phyloP scores from a whole-genome alignment of 2,329 filamentous ascomycete species.

The Ceratocystis huliohia region DNA sequence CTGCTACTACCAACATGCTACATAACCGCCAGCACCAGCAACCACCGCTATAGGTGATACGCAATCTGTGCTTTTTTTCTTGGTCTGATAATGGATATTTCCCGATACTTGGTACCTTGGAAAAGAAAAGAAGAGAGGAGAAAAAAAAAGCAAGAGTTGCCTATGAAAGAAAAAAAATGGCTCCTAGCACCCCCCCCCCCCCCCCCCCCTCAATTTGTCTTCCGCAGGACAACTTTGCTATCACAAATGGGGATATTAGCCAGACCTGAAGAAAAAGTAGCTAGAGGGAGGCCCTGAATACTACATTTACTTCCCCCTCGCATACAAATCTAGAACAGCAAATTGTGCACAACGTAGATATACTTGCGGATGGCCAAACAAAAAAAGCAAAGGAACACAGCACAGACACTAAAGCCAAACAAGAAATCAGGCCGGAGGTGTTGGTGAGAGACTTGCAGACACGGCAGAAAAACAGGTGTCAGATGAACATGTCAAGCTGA shows the following conservation, averaged over 20 bases:
- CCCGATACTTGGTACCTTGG: background rate
- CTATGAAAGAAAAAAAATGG: background rate
- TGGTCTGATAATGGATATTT: background rate
- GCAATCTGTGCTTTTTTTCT: background rate
- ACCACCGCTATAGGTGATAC: background rate
- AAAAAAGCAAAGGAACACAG: background rate
- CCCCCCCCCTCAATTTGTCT: background rate
- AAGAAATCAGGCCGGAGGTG: background rate
- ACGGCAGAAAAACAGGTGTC: background rate
- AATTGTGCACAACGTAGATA: too few relatives aligned
- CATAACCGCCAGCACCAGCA: background rate
- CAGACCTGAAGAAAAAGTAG: too few relatives aligned
- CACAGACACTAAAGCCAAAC: background rate
- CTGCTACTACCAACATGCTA: constrained; percentile 5
- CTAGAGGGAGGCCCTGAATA: background rate
- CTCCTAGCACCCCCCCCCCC: background rate
- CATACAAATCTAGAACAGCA: background rate
- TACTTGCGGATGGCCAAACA: background rate
- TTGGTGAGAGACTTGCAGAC: too few relatives aligned
- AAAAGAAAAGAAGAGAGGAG: background rate
- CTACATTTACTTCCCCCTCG: background rate
- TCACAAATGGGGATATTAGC: too few relatives aligned
- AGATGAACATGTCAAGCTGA: background rate
- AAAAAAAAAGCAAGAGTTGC: background rate
- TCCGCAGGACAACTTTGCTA: too few relatives aligned